Evolutionary conservation across 768 basidiomycete species (phyloP), one percentile per base, ranked within the genome.

Genomic region (Grammothele lineata): DNA sequence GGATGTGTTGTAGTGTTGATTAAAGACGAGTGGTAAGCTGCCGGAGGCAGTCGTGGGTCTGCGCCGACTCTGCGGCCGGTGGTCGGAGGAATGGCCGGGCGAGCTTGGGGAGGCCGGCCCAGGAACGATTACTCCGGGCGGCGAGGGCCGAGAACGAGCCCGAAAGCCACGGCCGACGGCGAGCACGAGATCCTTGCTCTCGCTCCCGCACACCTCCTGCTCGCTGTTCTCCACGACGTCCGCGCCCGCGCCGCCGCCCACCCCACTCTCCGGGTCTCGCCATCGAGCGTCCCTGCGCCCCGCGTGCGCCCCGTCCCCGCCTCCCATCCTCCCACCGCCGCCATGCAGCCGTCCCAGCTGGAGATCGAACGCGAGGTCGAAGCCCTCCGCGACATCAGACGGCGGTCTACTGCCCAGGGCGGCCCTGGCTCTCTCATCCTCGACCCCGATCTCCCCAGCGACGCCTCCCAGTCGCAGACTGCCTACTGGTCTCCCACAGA

Each of bases 361-460:
- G 90, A 92, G 69, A 91, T 92, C 53, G 82, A 83, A 62, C 82
- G 88, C 55, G 89, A 92, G 71, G 85, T 90, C 34, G 87, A 92
- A 63, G 84, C 86, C 35, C 74, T 92, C 33, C 80, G 85, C 55
- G 89, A 91, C 68, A 81, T 96, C 56, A 77, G 78, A 48, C 77
- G 93, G 44, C 83, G 92, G 57, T 96, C 92, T 2, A 81, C 83
- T 14, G 78, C 84, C 0, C 75, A 79, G 50, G 73, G 75, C 25
- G 80, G 81, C 9, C 92, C 89, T 50, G 90, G 89, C 32, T 83
- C 85, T 19, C 80, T 92, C 59, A 74, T 87, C 48, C 76, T 94
- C 45, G 93, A 96, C 67, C 92, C 92, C 56, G 93, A 96, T 78
- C 79, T 95, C 39, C 93, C 93, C 34, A 83, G 79, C 58, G 51